Conservation (phyloP, 352 stramenopile species). For the Phytopythium ostracodes region DNA sequence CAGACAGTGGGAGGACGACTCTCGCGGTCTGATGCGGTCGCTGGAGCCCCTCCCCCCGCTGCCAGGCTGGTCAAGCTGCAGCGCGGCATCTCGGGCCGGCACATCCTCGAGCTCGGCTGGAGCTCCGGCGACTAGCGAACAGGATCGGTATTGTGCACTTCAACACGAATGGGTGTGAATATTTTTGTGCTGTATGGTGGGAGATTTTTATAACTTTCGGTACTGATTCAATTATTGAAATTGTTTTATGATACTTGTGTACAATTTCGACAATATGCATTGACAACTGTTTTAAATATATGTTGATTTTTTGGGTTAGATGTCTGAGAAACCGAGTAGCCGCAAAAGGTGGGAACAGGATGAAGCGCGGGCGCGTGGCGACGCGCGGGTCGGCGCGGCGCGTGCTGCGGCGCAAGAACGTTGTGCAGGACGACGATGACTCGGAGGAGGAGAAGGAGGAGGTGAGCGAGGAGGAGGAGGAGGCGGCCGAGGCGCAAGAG, state of each 20-base stretch:
- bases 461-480: constrained; percentile 17
- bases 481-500: constrained; percentile 14
- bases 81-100: neutral
- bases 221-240: no score
- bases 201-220: no score
- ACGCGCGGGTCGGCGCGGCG: constrained; percentile 40
- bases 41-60: neutral
- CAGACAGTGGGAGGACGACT: neutral
- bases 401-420: constrained; percentile 64
- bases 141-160: no score
- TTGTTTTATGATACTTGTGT: no score
- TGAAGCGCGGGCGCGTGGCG: constrained; percentile 58
- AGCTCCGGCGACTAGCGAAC: neutral
- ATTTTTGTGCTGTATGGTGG: no score
- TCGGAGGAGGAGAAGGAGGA: constrained; percentile 13
- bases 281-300: no score
- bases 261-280: no score
- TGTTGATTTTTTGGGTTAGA: no score
- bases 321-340: neutral
- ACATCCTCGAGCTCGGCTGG: constrained; percentile 2
- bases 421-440: constrained; percentile 67
- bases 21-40: neutral
- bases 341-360: constrained; percentile 9
- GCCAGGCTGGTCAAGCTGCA: neutral
- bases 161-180: no score